phyloP scores from a whole-genome alignment of 148 eudicot species.

The Camellia granthamiana region DNA sequence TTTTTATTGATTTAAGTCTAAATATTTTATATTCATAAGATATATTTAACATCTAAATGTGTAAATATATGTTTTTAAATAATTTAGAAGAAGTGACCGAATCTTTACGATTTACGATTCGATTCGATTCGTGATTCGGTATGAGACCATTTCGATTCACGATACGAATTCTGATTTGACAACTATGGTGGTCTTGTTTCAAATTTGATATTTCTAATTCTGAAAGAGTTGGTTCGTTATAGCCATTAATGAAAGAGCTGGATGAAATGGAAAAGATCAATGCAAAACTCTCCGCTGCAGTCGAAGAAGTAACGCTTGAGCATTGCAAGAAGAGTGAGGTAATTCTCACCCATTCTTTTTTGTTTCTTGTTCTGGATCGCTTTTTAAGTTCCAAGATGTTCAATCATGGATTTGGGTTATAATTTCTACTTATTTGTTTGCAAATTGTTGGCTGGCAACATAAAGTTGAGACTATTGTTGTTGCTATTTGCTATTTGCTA shows the following conservation, averaged over 20 bases:
- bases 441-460: background rate
- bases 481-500: background rate
- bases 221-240: background rate
- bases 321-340: constrained; percentile 93
- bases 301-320: constrained; percentile 86
- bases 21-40: too few relatives aligned
- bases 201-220: background rate
- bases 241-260: constrained; percentile 75
- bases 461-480: background rate
- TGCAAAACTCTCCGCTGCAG: constrained; percentile 77
- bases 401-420: background rate
- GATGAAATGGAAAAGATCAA: constrained; percentile 90
- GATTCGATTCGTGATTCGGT: too few relatives aligned
- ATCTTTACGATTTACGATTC: too few relatives aligned
- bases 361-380: background rate
- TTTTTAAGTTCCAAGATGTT: background rate
- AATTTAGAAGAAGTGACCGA: too few relatives aligned
- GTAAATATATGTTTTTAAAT: too few relatives aligned
- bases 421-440: background rate
- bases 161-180: too few relatives aligned
- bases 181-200: background rate
- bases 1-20: too few relatives aligned
- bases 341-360: constrained; percentile 6
- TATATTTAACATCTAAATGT: too few relatives aligned
- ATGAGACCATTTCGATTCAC: too few relatives aligned